Conservation (phyloP, 768 basidiomycete species). For the Amanita exitialis region DNA sequence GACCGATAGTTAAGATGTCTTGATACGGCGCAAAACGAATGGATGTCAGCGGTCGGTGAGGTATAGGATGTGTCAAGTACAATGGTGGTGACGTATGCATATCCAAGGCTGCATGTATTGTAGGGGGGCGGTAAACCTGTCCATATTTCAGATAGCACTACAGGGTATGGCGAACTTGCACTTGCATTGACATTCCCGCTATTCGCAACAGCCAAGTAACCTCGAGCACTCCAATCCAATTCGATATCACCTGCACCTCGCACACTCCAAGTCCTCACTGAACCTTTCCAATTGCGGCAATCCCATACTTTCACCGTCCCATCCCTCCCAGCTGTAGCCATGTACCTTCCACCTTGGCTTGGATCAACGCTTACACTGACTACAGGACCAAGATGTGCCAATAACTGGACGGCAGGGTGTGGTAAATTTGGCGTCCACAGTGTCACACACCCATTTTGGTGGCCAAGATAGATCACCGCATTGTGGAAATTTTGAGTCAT, state of each 20-base stretch:
- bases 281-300: slow-evolving; percentile 89
- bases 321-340: slow-evolving; percentile 86
- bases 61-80: slow-evolving; percentile 83
- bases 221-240: slow-evolving; percentile 80
- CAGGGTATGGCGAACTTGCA: background rate
- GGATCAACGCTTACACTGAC: slow-evolving; percentile 76
- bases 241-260: slow-evolving; percentile 55
- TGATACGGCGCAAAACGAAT: slow-evolving; percentile 85
- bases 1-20: slow-evolving; percentile 75
- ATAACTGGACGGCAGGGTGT: slow-evolving; percentile 83
- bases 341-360: slow-evolving; percentile 77
- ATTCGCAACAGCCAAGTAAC: slow-evolving; percentile 70
- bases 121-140: slow-evolving; percentile 65
- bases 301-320: slow-evolving; percentile 95
- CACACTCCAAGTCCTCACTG: slow-evolving; percentile 67
- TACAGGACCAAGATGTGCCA: slow-evolving; percentile 87
- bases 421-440: slow-evolving; percentile 95
- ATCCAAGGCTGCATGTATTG: slow-evolving; percentile 48
- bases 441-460: slow-evolving; percentile 92
- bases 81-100: slow-evolving; percentile 56
- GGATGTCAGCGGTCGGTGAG: slow-evolving; percentile 65
- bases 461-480: slow-evolving; percentile 90
- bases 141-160: background rate
- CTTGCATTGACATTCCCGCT: slow-evolving; percentile 80
- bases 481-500: slow-evolving; percentile 91